A percentile compares a stretch with the other conserved stretches of the same genome.
These are phyloP conservation scores for Colletotrichum sp. DNA, from an alignment of 2,329 filamentous ascomycete species.

Conservation along the genomic window DNA sequence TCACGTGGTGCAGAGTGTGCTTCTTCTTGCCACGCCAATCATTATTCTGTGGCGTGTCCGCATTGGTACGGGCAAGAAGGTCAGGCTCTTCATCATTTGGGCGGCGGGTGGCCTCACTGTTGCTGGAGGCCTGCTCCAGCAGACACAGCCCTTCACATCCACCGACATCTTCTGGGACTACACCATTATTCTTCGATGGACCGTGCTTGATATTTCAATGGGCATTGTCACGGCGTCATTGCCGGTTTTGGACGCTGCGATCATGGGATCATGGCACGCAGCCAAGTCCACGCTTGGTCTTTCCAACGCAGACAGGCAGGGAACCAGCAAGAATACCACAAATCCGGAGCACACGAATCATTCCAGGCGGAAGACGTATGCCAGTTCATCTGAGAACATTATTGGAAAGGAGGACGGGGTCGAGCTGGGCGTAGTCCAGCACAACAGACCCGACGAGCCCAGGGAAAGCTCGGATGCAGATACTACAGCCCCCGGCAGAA, in stretches of 20 bases:
- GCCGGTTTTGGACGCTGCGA: constrained; percentile 29
- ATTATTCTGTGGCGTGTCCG: constrained; percentile 35
- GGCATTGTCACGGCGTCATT: constrained; percentile 32
- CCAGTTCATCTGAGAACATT: constrained; percentile 8
- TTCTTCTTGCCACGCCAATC: constrained; percentile 31
- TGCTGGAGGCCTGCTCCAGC: constrained; percentile 30
- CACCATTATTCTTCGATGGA: constrained; percentile 27
- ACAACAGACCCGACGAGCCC: neutral
- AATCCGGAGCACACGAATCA: neutral
- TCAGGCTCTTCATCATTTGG: constrained; percentile 33
- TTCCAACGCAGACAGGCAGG: neutral
- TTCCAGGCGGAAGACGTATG: neutral
- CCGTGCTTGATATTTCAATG: constrained; percentile 30
- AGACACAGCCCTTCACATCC: constrained; percentile 12
- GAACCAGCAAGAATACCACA: neutral
- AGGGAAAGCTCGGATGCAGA: neutral
- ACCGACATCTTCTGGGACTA: constrained; percentile 24
- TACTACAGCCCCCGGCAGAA: neutral
- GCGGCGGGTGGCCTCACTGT: constrained; percentile 30
- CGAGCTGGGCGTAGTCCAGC: constrained; percentile 3
- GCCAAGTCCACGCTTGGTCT: constrained; percentile 1
- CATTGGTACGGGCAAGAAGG: constrained; percentile 29
- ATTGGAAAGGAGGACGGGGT: neutral
- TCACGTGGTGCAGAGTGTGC: constrained; percentile 36
- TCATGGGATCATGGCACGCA: constrained; percentile 18